Conservation (phyloP, 2,329 filamentous ascomycete species). For the Cladosporium sp. region DNA sequence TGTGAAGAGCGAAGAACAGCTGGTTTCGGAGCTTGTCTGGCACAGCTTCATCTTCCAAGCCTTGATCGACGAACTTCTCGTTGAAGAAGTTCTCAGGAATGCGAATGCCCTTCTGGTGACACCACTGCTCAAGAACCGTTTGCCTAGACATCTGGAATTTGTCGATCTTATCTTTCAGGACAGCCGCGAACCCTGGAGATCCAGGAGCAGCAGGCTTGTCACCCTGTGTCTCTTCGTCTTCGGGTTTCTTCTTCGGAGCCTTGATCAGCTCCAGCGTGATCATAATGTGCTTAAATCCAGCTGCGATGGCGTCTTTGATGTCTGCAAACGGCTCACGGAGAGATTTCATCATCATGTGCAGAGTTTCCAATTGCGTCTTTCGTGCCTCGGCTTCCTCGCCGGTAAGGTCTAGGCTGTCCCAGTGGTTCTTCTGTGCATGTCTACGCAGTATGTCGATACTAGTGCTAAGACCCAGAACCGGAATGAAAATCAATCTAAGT, state of each 20-base stretch:
- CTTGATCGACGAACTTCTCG: conserved; percentile 36
- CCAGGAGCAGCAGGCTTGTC: conserved; percentile 48
- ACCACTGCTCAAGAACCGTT: conserved; percentile 55
- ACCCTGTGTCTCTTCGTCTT: conserved; percentile 35
- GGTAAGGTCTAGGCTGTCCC: conserved; percentile 30
- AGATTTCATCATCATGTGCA: conserved; percentile 66
- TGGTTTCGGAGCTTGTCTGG: conserved; percentile 64
- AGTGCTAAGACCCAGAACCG: conserved; percentile 62
- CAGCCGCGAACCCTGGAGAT: conserved; percentile 52
- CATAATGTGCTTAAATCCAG: conserved; percentile 61
- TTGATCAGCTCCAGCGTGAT: conserved; percentile 51
- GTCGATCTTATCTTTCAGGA: conserved; percentile 51
- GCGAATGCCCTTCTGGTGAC: conserved; percentile 43
- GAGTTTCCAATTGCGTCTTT: conserved; percentile 25
- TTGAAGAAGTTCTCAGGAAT: conserved; percentile 49
- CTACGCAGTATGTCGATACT: conserved; percentile 69
- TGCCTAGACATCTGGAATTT: conserved; percentile 54
- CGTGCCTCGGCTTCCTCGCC: conserved; percentile 16
- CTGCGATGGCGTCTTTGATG: conserved; percentile 59
- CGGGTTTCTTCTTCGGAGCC: conserved; percentile 26
- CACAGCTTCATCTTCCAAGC: conserved; percentile 49
- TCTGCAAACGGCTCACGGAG: conserved; percentile 64
- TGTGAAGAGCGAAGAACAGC: conserved; percentile 65
- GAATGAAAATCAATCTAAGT: conserved; percentile 61
- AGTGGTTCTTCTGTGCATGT: conserved; percentile 54